Base-by-base conservation (phyloP, 116 monocot species). In the Phalaenopsis hybrid region DNA sequence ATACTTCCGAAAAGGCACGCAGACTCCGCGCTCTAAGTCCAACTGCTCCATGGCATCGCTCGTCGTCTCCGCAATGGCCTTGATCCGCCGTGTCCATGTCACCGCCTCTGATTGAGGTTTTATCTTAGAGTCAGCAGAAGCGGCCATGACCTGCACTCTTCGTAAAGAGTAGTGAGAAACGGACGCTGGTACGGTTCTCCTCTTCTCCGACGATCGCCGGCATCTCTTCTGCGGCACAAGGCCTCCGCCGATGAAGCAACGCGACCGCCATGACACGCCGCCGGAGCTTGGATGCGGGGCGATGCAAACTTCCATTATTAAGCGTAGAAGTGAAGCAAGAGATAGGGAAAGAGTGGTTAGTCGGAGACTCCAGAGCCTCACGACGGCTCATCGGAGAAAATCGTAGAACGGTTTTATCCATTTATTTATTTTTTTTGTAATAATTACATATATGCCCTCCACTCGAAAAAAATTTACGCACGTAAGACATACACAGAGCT, bases 11-110 rank as follows among this genome's bases (percentile, higher is more conserved):
- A 93, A 98, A 59, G 95, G 98, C 33, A 95, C 83, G 78, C 98
- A 98, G 44, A 95, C 98, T 8, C 98, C 98, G 2, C 98, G 93
- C 89, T 98, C 98, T 80, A 98, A 90, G 73, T 98, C 98, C 16
- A 98, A 93, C 87, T 92, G 98, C 82, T 98, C 95, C 94, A 90
- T 52, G 61, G 94, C 93, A 68, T 84, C 84, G 81, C 61, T 88
- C 77, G 50, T 7, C 77, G 4, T 77, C 13, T 25, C 77, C 25
- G 23, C 48, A 13, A 77, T 28, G 16, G 48, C 51, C 28, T n/a
- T 51, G 50, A 44, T 51, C 2, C 77, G 77, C 50, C 50, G 77
- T 48, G 25, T 11, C 77, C 48, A 77, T 28, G 77, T 2, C 77
- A 11, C 51, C 23, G 13, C 15, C 1, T 51, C 25, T 28, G 50